phyloP scores from a whole-genome alignment of 2,329 filamentous ascomycete species.

The Alternaria arborescens region DNA sequence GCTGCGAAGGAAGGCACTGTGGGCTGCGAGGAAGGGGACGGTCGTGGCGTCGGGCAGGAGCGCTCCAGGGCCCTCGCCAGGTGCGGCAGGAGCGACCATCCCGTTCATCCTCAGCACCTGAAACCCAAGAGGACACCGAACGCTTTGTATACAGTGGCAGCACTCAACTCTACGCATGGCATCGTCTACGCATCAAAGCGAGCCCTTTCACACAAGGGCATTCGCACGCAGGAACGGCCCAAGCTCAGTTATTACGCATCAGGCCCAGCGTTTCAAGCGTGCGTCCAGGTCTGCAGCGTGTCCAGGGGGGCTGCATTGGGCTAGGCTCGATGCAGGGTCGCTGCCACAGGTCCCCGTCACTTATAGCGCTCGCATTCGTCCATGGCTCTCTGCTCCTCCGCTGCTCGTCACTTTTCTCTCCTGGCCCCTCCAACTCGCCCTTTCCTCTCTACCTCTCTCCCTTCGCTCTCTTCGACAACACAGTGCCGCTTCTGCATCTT shows the following conservation, averaged over 20 bases:
- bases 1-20: constrained; percentile 1
- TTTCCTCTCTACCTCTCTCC: constrained; percentile 58
- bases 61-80: constrained; percentile 10
- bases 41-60: constrained; percentile 5
- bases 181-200: constrained; percentile 5
- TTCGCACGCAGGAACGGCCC: constrained; percentile 28
- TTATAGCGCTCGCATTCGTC: constrained; percentile 30
- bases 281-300: constrained; percentile 21
- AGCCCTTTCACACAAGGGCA: constrained; percentile 3
- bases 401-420: constrained; percentile 53
- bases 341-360: constrained; percentile 24
- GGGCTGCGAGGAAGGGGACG: background rate
- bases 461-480: constrained; percentile 36
- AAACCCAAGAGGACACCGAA: constrained; percentile 6
- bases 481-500: constrained; percentile 50
- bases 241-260: constrained; percentile 28
- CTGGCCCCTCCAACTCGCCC: constrained; percentile 51
- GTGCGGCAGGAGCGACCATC: constrained; percentile 12
- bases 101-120: background rate
- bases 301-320: constrained; percentile 13
- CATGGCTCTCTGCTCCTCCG: constrained; percentile 62
- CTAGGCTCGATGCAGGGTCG: constrained; percentile 24
- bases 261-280: constrained; percentile 35
- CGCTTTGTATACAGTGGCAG: constrained; percentile 15
- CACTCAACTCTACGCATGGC: background rate